Evolutionary conservation across 2,329 filamentous ascomycete species (phyloP).

Genomic region (Nemania bipapillata): DNA sequence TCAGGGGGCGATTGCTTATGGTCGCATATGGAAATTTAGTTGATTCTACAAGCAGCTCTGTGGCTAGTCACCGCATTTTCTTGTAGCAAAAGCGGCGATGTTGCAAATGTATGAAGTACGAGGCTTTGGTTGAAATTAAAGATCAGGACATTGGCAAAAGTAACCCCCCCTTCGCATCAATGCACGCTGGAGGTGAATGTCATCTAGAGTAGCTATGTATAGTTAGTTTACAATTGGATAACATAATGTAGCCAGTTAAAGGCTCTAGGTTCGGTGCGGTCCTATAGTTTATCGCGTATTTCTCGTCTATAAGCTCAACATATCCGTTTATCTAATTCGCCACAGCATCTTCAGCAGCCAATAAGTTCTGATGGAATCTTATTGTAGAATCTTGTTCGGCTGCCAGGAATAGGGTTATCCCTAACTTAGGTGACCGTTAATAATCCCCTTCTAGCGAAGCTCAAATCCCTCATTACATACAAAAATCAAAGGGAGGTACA

Average conservation of each 20-base stretch:
- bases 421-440: background rate
- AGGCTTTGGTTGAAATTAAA: too few species aligned
- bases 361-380: too few species aligned
- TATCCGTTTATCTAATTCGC: background rate
- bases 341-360: background rate
- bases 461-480: background rate
- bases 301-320: background rate
- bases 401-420: background rate
- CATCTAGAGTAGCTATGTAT: background rate
- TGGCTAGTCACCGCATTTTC: too few species aligned
- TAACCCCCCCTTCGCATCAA: background rate
- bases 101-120: too few species aligned
- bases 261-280: too few species aligned
- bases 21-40: background rate
- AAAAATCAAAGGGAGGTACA: constrained; percentile 6
- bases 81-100: too few species aligned
- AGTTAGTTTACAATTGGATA: too few species aligned
- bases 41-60: too few species aligned
- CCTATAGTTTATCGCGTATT: background rate
- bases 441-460: too few species aligned
- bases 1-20: background rate
- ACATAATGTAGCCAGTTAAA: too few species aligned
- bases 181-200: background rate
- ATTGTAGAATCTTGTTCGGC: too few species aligned
- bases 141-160: background rate